These are phyloP conservation scores for Elymus sibiricus DNA, from an alignment of 176 grass and related monocot genomes.

Conservation along the genomic window DNA sequence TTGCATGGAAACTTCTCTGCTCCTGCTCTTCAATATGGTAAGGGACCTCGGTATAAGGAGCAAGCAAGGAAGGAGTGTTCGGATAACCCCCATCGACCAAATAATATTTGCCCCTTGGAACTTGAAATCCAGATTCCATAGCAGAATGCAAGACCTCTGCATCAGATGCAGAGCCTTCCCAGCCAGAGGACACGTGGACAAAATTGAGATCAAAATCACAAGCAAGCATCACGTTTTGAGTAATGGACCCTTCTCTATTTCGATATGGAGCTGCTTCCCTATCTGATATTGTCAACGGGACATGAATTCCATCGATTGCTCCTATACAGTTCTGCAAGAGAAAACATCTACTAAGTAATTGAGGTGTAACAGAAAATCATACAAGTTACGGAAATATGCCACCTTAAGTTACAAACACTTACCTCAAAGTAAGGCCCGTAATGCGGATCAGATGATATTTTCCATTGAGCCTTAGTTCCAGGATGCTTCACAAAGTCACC, in stretches of 20 bases:
- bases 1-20: conserved; percentile 20
- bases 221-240: conserved; percentile 46
- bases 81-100: conserved; percentile 41
- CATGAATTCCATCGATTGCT: conserved; percentile 32
- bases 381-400: neutral
- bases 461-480: conserved; percentile 21
- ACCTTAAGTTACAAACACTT: neutral
- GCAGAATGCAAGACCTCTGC: conserved; percentile 35
- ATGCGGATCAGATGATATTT: conserved; percentile 34
- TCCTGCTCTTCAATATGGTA: conserved; percentile 27
- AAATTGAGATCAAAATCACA: conserved; percentile 53
- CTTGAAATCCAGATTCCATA: conserved; percentile 36
- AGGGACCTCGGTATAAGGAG: conserved; percentile 26
- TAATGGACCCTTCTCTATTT: conserved; percentile 40
- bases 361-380: neutral
- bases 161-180: conserved; percentile 31
- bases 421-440: conserved; percentile 50
- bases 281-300: conserved; percentile 38
- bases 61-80: conserved; percentile 41
- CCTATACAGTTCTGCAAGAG: conserved; percentile 44
- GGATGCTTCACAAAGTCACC: conserved; percentile 34
- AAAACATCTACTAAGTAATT: neutral
- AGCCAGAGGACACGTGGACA: conserved; percentile 24
- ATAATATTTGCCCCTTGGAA: conserved; percentile 42
- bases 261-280: conserved; percentile 38